Conservation (phyloP, 2,329 filamentous ascomycete species). For the Diaporthe destruens region DNA sequence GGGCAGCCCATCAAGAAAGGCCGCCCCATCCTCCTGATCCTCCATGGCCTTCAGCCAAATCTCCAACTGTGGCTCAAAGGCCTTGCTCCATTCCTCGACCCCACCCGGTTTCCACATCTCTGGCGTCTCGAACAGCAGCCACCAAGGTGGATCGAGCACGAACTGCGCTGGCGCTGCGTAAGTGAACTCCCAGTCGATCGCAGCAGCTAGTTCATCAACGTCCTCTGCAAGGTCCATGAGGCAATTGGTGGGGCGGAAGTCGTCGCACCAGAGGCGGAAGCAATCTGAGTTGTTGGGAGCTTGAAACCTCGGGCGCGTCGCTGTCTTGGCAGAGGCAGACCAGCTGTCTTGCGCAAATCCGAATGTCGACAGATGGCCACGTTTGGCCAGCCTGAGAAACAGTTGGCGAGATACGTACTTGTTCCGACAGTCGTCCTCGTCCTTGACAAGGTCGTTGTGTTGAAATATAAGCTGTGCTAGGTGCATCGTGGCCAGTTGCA, state of each 20-base stretch:
- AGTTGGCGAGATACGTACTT: not conserved
- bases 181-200: conserved; percentile 51
- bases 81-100: conserved; percentile 33
- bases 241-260: not conserved
- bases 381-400: not conserved
- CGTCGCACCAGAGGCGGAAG: not conserved
- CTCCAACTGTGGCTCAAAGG: not conserved
- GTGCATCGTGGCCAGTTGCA: not conserved
- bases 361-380: not conserved
- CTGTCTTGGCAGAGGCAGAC: not conserved
- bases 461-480: not conserved
- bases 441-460: not conserved
- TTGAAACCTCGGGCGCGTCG: not conserved
- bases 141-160: conserved; percentile 50
- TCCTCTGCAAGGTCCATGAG: not conserved
- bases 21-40: not conserved
- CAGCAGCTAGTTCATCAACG: conserved; percentile 44
- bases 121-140: conserved; percentile 50
- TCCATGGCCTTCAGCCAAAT: not conserved
- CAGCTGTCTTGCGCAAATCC: not conserved
- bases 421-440: not conserved
- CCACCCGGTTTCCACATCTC: conserved; percentile 50
- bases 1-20: not conserved
- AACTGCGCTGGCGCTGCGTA: conserved; percentile 51
- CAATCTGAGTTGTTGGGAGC: not conserved